Percentiles rank a stretch among this genome's conserved stretches.
phyloP scores from a whole-genome alignment of 2,329 filamentous ascomycete species.

The Talaromyces amestolkiae region DNA sequence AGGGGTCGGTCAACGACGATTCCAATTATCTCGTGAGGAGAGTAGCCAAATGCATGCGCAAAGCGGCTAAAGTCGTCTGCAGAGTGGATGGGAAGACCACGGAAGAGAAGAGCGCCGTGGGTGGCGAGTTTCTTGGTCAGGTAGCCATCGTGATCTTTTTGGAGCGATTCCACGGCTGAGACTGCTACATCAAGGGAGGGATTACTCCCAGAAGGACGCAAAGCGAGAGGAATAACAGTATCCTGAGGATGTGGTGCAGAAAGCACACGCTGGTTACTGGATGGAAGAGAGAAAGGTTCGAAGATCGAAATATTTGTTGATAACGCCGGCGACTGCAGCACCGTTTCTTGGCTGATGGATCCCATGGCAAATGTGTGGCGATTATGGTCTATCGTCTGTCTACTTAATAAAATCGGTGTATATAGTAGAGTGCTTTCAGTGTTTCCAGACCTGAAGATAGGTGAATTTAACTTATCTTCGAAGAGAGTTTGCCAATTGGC shows the following conservation, averaged over 20 bases:
- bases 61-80: conserved; percentile 51
- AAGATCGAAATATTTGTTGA: conserved; percentile 26
- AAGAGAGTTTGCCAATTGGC: neutral
- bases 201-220: conserved; percentile 30
- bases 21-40: conserved; percentile 52
- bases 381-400: neutral
- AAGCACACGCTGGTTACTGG: conserved; percentile 43
- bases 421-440: neutral
- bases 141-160: neutral
- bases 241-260: conserved; percentile 39
- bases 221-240: conserved; percentile 42
- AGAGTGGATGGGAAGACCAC: conserved; percentile 45
- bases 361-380: neutral
- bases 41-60: conserved; percentile 50
- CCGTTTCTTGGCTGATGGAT: neutral
- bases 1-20: conserved; percentile 49
- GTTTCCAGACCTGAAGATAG: neutral
- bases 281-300: conserved; percentile 41
- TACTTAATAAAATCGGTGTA: neutral
- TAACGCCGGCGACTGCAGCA: neutral
- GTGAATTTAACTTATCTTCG: neutral
- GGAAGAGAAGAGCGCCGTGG: conserved; percentile 50
- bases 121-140: conserved; percentile 25
- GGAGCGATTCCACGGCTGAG: neutral
- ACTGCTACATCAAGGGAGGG: conserved; percentile 36